These are phyloP conservation scores for Coemansia sp. DNA, from an alignment of 192 early-diverging fungal genomes.

Conservation along the genomic window DNA sequence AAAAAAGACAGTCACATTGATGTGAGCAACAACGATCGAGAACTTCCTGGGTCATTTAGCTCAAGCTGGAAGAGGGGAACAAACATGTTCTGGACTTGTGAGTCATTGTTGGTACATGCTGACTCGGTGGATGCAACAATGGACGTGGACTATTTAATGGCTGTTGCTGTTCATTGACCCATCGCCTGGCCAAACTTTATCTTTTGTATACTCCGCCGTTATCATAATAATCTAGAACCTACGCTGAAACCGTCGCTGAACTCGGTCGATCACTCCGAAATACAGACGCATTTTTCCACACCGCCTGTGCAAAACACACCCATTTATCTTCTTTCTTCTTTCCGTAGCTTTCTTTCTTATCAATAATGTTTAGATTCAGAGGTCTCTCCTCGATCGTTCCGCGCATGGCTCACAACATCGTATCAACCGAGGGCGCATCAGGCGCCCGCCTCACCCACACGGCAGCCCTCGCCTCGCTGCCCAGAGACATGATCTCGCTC, in stretches of 20 bases:
- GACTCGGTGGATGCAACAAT: too few relatives aligned
- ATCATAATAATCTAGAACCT: not conserved
- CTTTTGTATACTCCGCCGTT: not conserved
- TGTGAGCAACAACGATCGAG: too few relatives aligned
- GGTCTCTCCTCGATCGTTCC: slow-evolving; percentile 20
- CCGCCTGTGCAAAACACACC: too few relatives aligned
- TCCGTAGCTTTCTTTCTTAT: not conserved
- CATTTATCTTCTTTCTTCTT: not conserved
- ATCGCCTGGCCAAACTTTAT: not conserved
- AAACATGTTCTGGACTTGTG: too few relatives aligned
- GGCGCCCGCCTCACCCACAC: slow-evolving; percentile 7
- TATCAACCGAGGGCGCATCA: slow-evolving; percentile 5
- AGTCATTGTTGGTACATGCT: too few relatives aligned
- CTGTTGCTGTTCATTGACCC: too few relatives aligned
- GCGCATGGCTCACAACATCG: slow-evolving; percentile 11
- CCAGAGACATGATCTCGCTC: slow-evolving; percentile 56
- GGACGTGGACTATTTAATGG: too few relatives aligned
- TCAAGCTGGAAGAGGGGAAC: too few relatives aligned
- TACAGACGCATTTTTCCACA: not conserved
- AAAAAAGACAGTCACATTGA: too few relatives aligned
- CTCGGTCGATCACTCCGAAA: not conserved
- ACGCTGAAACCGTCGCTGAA: not conserved
- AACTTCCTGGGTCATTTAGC: too few relatives aligned
- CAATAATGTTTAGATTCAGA: slow-evolving; percentile 32
- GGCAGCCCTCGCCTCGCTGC: slow-evolving; percentile 25